Percentiles rank a stretch among this genome's conserved stretches.
Conservation (phyloP, 495 filamentous ascomycete species). For the Aspergillus biplanus region DNA sequence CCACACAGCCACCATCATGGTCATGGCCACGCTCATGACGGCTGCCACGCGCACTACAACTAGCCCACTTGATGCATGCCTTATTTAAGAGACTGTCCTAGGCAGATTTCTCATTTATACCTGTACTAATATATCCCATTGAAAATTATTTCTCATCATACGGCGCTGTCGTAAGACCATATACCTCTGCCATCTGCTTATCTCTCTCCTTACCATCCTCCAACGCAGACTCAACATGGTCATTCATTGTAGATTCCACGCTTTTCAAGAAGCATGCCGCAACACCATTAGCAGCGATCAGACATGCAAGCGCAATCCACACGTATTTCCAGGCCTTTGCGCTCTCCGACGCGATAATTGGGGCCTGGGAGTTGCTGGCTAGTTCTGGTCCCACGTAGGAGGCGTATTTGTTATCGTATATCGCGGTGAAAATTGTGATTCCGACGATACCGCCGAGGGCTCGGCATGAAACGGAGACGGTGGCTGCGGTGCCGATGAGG, state of each 20-base stretch:
- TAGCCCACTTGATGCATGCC: no score
- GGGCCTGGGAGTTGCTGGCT: neutral
- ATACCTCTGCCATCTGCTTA: neutral
- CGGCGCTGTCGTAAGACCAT: no score
- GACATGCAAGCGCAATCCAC: neutral
- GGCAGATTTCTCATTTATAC: no score
- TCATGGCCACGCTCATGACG: no score
- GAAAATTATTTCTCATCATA: no score
- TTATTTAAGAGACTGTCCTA: no score
- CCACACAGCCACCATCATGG: no score
- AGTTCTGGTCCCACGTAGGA: neutral
- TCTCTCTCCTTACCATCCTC: neutral
- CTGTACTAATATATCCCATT: no score
- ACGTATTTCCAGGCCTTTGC: slow-evolving; percentile 2
- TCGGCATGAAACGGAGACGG: neutral
- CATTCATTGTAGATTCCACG: neutral
- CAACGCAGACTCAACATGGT: neutral
- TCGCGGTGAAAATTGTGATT: neutral
- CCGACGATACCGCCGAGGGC: neutral
- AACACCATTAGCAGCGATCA: slow-evolving; percentile 1
- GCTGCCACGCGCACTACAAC: no score
- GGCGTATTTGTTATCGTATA: slow-evolving; percentile 1
- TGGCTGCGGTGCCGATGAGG: slow-evolving; percentile 4
- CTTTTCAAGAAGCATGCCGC: neutral
- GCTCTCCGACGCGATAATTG: neutral